A percentile compares a stretch with the other conserved stretches of the same genome.
phyloP scores from a whole-genome alignment of 805 yeast species.

The Kazachstania viticola region DNA sequence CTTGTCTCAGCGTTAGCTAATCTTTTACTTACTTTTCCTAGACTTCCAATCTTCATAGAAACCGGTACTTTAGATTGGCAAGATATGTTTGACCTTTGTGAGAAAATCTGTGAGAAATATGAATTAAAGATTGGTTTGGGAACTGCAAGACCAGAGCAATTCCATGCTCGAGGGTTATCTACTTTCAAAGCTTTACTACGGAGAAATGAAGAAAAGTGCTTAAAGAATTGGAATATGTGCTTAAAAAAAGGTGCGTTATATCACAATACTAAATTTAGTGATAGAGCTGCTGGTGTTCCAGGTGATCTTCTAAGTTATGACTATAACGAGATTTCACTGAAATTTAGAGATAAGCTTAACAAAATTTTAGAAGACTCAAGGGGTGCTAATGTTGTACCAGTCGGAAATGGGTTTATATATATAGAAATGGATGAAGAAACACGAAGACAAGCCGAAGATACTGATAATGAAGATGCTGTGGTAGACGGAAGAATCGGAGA shows the following conservation, averaged over 20 bases:
- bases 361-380: constrained; percentile 11
- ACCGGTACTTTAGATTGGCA: constrained; percentile 20
- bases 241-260: constrained; percentile 12
- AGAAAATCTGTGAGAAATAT: constrained; percentile 13
- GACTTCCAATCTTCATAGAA: constrained; percentile 22
- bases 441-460: constrained; percentile 3
- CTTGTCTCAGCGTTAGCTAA: constrained; percentile 9
- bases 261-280: constrained; percentile 11
- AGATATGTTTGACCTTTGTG: constrained; percentile 21
- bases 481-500: neutral
- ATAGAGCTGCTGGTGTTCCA: constrained; percentile 16
- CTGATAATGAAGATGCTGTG: neutral
- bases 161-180: constrained; percentile 13
- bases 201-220: constrained; percentile 11
- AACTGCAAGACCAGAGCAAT: constrained; percentile 6
- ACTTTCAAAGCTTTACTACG: constrained; percentile 10
- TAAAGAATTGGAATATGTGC: constrained; percentile 20
- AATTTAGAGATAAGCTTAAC: constrained; percentile 11
- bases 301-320: constrained; percentile 12
- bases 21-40: constrained; percentile 12
- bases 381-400: constrained; percentile 13
- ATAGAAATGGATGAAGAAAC: constrained; percentile 12
- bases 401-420: constrained; percentile 16
- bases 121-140: constrained; percentile 22
- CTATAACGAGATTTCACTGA: constrained; percentile 6